Base-by-base conservation (phyloP, 2,329 filamentous ascomycete genomes). In the Magnaporthiopsis poae region DNA sequence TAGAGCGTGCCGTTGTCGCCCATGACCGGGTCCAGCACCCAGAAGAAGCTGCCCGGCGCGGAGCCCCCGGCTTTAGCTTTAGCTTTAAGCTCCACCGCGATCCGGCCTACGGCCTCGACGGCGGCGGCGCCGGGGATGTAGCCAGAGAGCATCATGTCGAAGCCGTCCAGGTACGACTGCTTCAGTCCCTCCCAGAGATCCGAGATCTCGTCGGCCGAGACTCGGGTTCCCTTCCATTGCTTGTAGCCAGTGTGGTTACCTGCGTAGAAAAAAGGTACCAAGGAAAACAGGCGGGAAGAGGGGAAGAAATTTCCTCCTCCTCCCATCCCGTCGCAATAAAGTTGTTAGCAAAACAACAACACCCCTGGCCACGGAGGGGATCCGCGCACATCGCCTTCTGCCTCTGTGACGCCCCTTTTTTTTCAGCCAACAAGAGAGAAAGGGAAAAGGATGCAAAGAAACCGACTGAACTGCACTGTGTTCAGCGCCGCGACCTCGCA, bases 11-110 rank as follows among this genome's bases (percentile, higher is more conserved):
- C 95, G 73, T 97, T 92, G 75, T 99, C 95, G 36, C 95, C 95
- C 95, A 99, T 99, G 63, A 99, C 95, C 0, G 96, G 95, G 76
- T 99, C 95, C 33, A 99, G 84, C 2, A 96, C 91, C 94, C 94
- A 98, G 79, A 98, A 98, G 80, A 98, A 96, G 62, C 84, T 87
- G 0, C 92, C 90, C 0, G 90, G 88, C 39, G 70, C 69, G 7
- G 31, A 31, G 31, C 31, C 31, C 31, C 63, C 61, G 39, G 81
- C 83, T 18, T 79, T 80, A 1, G 86, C 82, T 72, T 87, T 89
- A 65, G 84, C 80, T 75, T 89, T 90, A 68, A 97, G 82, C 72
- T 96, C 92, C 70, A 88, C 83, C 15, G 87, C 95, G 70, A 99
- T 96, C 66, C 83, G 82, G 11, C 94, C 95, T 1, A 98, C 90